Percentiles rank a stretch among this genome's conserved stretches.
Evolutionary conservation across 2,329 filamentous ascomycete genomes (phyloP).

Genomic region (Chrysosphaeria jannelii): DNA sequence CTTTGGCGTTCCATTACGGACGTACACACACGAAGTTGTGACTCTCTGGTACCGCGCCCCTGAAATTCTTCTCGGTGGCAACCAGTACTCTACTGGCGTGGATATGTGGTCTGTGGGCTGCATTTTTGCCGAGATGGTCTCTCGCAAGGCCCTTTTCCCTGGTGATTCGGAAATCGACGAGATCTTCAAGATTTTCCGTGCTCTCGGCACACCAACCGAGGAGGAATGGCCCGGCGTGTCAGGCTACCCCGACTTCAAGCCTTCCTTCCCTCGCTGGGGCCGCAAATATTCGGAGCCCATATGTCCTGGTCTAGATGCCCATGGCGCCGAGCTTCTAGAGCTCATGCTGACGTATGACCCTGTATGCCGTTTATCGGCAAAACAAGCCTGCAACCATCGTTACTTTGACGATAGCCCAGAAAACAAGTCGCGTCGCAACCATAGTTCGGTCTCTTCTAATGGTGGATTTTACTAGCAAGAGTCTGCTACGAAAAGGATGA

Average conservation of each 20-base stretch:
- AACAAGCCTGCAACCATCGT: conserved; percentile 56
- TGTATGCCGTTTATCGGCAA: conserved; percentile 55
- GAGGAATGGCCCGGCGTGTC: conserved; percentile 61
- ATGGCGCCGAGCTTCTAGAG: conserved; percentile 33
- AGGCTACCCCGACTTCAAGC: conserved; percentile 69
- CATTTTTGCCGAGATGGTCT: conserved; percentile 85
- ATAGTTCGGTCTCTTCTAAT: too few relatives aligned
- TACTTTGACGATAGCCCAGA: conserved; percentile 31
- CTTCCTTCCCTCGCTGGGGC: conserved; percentile 65
- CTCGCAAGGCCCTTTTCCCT: conserved; percentile 63
- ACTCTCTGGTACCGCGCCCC: conserved; percentile 73
- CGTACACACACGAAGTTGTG: conserved; percentile 78
- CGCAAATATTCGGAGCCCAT: conserved; percentile 32
- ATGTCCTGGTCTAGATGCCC: conserved; percentile 39
- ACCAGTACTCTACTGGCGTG: conserved; percentile 75
- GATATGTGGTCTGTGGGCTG: conserved; percentile 84
- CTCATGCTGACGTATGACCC: conserved; percentile 58
- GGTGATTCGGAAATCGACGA: conserved; percentile 80
- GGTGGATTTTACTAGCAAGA: too few relatives aligned
- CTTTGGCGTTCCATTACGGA: conserved; percentile 64
- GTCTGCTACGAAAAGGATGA: too few relatives aligned
- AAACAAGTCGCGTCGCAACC: not conserved
- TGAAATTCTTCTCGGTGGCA: conserved; percentile 60
- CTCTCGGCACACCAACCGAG: conserved; percentile 58
- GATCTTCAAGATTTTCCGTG: conserved; percentile 76